Base-by-base conservation (phyloP, 2,329 filamentous ascomycete species). In the Fusarium piperis region DNA sequence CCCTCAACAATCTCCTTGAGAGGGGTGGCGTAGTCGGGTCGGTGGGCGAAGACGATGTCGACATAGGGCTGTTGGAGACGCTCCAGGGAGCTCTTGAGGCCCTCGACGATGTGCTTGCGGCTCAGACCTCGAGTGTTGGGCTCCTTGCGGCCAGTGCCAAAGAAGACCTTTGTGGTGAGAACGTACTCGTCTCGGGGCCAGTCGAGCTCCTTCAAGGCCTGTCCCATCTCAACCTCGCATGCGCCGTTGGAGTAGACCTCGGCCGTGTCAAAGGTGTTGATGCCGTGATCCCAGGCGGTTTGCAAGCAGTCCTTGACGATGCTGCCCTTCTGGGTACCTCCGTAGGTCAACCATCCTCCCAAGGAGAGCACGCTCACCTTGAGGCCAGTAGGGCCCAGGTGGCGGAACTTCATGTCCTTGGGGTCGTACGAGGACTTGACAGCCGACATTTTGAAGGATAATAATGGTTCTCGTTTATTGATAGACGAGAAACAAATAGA, bases 51-150 rank as follows among this genome's bases (percentile, higher is more conserved):
- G n/a, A 76, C 74, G 5, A 76, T 68, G 16, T 76, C 74, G 18
- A 76, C 74, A 15, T 76, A 76, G 3, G 74, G 74, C 60, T 75
- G 74, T 1, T 76, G 64, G n/a, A 76, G 59, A 30, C 74, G 74
- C 58, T 68, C 58, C 28, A 77, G 55, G 1, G 74, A 75, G 62
- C 66, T 72, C 74, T 77, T 76, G 28, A 76, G 64, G 11, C 76
- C 75, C 81, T 92, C 90, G 67, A 92, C 84, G 59, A 93, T 83
- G 79, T 92, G 90, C 79, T 93, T 93, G 60, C 89, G 84, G 9
- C 87, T 90, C 39, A 92, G 84, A 12, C 90, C 90, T 41, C 85
- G 83, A 76, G 91, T 91, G 81, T 92, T 92, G 67, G 75, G 76
- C 59, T 77, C 76, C 64, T 77, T 76, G 65, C 76, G 76, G 0